Conservation (phyloP, 2,329 filamentous ascomycete genomes). For the Exophiala dermatitidis region DNA sequence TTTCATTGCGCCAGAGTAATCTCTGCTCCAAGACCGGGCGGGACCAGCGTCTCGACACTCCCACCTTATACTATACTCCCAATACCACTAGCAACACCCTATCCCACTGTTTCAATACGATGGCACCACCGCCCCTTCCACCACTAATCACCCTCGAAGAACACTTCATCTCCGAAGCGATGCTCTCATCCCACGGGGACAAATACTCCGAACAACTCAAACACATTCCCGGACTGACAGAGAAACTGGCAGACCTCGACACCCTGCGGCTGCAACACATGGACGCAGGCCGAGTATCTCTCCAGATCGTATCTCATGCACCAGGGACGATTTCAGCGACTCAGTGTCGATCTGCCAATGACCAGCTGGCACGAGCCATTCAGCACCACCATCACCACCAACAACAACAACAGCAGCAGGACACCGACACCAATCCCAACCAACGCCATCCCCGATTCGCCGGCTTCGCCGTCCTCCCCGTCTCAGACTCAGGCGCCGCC, state of each 20-base stretch:
- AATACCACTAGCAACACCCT: no score
- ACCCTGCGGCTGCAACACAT: slow-evolving; percentile 17
- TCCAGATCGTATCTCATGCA: slow-evolving; percentile 24
- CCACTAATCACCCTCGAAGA: slow-evolving; percentile 24
- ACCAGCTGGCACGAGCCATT: slow-evolving; percentile 27
- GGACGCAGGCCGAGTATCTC: slow-evolving; percentile 17
- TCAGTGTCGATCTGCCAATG: slow-evolving; percentile 19
- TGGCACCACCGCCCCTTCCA: slow-evolving; percentile 4
- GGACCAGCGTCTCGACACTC: no score
- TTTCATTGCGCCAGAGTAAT: no score
- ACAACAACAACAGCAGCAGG: no score
- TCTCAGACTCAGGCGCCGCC: slow-evolving; percentile 31
- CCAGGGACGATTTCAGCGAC: slow-evolving; percentile 12
- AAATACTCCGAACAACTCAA: slow-evolving; percentile 21
- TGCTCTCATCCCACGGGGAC: slow-evolving; percentile 4
- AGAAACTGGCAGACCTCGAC: slow-evolving; percentile 19
- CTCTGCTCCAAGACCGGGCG: no score
- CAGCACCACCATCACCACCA: slow-evolving; percentile 20
- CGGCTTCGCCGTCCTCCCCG: slow-evolving; percentile 40
- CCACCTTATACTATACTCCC: background rate
- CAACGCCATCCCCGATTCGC: slow-evolving; percentile 31
- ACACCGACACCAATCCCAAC: no score
- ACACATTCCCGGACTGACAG: slow-evolving; percentile 15
- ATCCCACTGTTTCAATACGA: no score
- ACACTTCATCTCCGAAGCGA: slow-evolving; percentile 22